Evolutionary conservation across 331 rosid genomes (phyloP).

Genomic region (Prunus yedoensis): DNA sequence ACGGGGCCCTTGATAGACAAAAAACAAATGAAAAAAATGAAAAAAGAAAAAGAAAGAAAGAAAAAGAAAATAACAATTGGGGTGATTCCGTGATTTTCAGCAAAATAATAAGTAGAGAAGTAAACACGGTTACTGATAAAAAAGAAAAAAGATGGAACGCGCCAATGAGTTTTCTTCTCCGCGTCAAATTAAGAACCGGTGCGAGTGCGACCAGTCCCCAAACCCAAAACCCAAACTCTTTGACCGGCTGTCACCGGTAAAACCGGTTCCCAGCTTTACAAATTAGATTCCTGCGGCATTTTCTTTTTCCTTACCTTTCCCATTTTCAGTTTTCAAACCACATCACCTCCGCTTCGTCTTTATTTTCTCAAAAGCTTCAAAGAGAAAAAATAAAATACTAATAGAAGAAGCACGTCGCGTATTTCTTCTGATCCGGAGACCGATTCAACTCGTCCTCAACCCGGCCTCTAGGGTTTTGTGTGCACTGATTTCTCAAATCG

Average conservation of each 20-base stretch:
- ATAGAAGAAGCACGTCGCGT: background rate
- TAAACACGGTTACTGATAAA: too few relatives aligned
- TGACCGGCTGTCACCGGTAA: conserved; percentile 42
- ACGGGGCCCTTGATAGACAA: too few relatives aligned
- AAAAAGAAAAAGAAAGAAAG: too few relatives aligned
- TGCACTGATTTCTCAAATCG: conserved; percentile 8
- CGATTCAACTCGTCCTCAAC: conserved; percentile 34
- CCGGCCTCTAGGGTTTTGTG: conserved; percentile 36
- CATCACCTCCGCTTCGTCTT: background rate
- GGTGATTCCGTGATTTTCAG: too few relatives aligned
- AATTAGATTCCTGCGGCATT: background rate
- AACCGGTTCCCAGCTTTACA: conserved; percentile 24
- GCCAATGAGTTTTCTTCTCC: conserved; percentile 11
- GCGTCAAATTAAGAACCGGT: conserved; percentile 2
- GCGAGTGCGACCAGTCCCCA: background rate
- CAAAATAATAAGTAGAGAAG: too few relatives aligned
- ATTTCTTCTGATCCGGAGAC: conserved; percentile 18
- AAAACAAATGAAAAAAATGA: too few relatives aligned
- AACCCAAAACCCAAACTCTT: background rate
- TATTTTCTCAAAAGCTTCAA: background rate
- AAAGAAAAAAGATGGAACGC: background rate
- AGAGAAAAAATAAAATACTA: too few relatives aligned
- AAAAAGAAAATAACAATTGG: too few relatives aligned
- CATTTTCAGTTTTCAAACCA: background rate
- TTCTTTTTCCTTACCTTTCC: background rate